phyloP scores from a whole-genome alignment of 352 stramenopile genomes.

The Globisporangium paroecandrum region DNA sequence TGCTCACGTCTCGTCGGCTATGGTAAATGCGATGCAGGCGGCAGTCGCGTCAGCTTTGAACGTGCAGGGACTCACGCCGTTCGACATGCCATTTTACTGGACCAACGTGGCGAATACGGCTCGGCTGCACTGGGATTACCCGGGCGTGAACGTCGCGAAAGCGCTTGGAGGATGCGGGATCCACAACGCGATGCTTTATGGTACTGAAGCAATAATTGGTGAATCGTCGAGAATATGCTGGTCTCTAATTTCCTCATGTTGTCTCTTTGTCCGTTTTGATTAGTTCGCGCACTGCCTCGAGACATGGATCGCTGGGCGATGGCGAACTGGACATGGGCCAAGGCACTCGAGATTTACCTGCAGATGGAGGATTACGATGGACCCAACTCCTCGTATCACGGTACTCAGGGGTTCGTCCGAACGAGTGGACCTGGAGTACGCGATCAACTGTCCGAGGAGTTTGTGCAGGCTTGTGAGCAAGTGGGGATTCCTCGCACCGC shows the following conservation, averaged over 20 bases:
- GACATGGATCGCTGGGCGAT: constrained; percentile 82
- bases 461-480: constrained; percentile 49
- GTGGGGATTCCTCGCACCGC: constrained; percentile 49
- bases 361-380: constrained; percentile 72
- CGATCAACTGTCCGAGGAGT: constrained; percentile 38
- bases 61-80: constrained; percentile 51
- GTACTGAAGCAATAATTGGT: constrained; percentile 18
- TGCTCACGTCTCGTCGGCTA: background rate
- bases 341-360: constrained; percentile 69
- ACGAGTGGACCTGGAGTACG: constrained; percentile 41
- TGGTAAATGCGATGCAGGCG: constrained; percentile 16
- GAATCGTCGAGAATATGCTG: background rate
- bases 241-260: background rate
- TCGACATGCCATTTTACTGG: constrained; percentile 87
- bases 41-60: constrained; percentile 41
- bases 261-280: constrained; percentile 1
- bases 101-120: constrained; percentile 70
- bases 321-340: constrained; percentile 69
- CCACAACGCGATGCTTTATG: constrained; percentile 91
- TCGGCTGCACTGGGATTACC: constrained; percentile 70
- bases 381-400: constrained; percentile 50
- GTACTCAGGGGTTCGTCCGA: constrained; percentile 45
- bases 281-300: constrained; percentile 61
- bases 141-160: constrained; percentile 80
- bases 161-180: constrained; percentile 85